Evolutionary conservation across 2,329 filamentous ascomycete genomes (phyloP).

Genomic region (Fusarium miscanthi): DNA sequence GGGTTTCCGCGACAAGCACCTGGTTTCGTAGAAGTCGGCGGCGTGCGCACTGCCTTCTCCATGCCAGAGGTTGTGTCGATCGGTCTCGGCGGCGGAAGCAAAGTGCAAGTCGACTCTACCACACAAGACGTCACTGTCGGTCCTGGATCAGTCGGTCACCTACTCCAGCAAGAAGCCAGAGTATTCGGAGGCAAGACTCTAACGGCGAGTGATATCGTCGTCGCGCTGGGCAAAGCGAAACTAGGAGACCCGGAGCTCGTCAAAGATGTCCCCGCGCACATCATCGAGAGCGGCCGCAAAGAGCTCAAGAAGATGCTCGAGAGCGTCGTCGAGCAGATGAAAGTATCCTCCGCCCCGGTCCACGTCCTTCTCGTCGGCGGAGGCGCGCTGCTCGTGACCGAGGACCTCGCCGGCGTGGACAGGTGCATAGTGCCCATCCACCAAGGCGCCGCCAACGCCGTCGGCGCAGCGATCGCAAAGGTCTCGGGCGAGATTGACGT

Average conservation of each 20-base stretch:
- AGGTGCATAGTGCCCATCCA: constrained; percentile 63
- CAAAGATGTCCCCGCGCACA: constrained; percentile 34
- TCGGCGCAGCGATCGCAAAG: constrained; percentile 69
- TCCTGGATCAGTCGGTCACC: constrained; percentile 66
- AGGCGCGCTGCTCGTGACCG: constrained; percentile 63
- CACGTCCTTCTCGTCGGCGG: constrained; percentile 68
- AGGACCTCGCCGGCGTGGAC: constrained; percentile 60
- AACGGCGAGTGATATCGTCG: constrained; percentile 65
- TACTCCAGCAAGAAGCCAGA: constrained; percentile 58
- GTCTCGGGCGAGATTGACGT: constrained; percentile 64
- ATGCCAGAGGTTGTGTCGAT: constrained; percentile 67
- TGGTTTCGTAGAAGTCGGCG: constrained; percentile 67
- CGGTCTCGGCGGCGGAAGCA: constrained; percentile 65
- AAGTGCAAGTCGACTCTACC: constrained; percentile 42
- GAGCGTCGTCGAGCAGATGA: constrained; percentile 65
- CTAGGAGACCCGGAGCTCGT: constrained; percentile 49
- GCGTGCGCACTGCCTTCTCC: constrained; percentile 69
- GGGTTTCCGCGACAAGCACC: constrained; percentile 71
- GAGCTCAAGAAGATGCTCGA: constrained; percentile 62
- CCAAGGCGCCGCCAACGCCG: constrained; percentile 68
- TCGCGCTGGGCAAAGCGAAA: constrained; percentile 49
- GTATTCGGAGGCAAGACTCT: constrained; percentile 65
- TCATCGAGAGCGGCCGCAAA: constrained; percentile 40
- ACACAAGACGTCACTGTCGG: constrained; percentile 57
- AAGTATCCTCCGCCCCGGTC: constrained; percentile 63